These are phyloP conservation scores for Petunia secreta DNA, from an alignment of 257 asterid genomes.

Conservation along the genomic window DNA sequence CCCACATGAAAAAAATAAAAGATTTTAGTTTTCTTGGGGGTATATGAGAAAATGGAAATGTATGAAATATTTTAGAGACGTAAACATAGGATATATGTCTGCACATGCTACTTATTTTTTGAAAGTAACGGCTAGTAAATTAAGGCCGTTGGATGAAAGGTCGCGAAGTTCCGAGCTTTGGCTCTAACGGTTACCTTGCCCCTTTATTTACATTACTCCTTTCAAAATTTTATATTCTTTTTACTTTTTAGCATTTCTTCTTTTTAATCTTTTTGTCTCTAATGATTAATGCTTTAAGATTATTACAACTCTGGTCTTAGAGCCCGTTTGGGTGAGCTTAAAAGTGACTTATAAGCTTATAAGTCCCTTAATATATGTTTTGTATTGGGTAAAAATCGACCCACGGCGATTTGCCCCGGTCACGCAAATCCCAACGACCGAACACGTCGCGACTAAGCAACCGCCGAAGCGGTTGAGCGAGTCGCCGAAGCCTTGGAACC, in stretches of 20 bases:
- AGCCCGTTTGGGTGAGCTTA: too few relatives aligned
- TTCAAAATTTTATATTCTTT: conserved; percentile 27
- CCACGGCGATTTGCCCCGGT: too few relatives aligned
- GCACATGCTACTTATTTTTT: conserved; percentile 36
- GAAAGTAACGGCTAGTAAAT: conserved; percentile 79
- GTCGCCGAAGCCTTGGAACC: too few relatives aligned
- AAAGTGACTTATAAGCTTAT: too few relatives aligned
- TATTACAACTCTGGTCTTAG: too few relatives aligned
- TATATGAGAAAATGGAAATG: conserved; percentile 16
- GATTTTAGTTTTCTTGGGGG: conserved; percentile 25
- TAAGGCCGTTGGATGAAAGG: conserved; percentile 54
- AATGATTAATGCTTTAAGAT: background rate
- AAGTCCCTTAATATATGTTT: too few relatives aligned
- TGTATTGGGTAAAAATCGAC: too few relatives aligned
- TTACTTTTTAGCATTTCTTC: background rate
- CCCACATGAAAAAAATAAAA: conserved; percentile 40
- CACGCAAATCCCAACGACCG: too few relatives aligned
- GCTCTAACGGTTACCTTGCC: conserved; percentile 39
- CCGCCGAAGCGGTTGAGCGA: too few relatives aligned
- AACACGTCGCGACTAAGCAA: too few relatives aligned
- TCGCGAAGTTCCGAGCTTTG: conserved; percentile 35
- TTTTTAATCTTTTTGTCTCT: background rate
- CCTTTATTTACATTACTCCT: conserved; percentile 1
- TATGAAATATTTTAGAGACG: conserved; percentile 27
- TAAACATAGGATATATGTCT: conserved; percentile 50